Evolutionary conservation across 2,329 filamentous ascomycete genomes (phyloP).

Genomic region (Phoma sp.): DNA sequence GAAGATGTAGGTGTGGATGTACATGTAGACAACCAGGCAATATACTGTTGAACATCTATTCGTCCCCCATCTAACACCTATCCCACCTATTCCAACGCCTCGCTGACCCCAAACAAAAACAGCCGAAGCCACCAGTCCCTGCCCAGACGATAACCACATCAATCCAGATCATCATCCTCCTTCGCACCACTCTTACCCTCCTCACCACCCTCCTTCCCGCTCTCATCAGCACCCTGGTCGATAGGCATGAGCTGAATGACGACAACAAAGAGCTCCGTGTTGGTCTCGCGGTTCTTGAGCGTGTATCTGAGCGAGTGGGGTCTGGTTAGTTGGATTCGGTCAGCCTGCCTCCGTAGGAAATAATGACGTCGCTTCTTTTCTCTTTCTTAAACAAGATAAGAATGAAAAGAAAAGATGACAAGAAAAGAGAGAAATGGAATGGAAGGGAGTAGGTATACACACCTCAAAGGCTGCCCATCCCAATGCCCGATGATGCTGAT

Average conservation of each 20-base stretch:
- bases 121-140: neutral
- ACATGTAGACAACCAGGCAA: no score
- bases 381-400: neutral
- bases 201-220: constrained; percentile 16
- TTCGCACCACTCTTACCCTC: constrained; percentile 12
- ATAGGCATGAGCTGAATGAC: constrained; percentile 78
- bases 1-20: no score
- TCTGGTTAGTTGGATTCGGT: constrained; percentile 55
- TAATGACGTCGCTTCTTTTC: neutral
- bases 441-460: constrained; percentile 23
- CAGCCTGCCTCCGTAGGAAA: constrained; percentile 32
- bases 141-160: neutral
- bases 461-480: constrained; percentile 80
- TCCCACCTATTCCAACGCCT: no score
- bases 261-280: constrained; percentile 79
- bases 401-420: no score
- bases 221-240: constrained; percentile 57
- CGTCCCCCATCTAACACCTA: no score
- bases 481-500: constrained; percentile 80
- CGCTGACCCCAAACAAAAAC: neutral
- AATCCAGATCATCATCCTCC: constrained; percentile 31
- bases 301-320: constrained; percentile 91
- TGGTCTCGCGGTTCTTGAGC: constrained; percentile 78
- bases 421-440: neutral
- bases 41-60: no score